A percentile compares a stretch with the other conserved stretches of the same genome.
phyloP scores from a whole-genome alignment of 1,139 yeast species.

The Yueomyces sp. region DNA sequence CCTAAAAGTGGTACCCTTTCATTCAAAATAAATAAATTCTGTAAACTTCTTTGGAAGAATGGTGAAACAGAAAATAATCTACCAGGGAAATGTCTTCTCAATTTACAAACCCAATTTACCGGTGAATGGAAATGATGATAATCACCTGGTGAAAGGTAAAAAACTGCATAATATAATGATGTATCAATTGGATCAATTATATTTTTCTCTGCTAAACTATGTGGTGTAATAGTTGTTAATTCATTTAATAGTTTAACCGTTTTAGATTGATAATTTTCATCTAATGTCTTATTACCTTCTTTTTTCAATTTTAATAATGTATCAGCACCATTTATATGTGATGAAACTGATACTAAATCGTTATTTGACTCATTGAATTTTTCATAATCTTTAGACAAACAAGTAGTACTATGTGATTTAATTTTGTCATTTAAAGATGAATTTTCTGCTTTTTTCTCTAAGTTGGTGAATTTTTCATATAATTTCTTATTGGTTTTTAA shows the following conservation, averaged over 20 bases:
- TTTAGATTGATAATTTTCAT: conserved; percentile 28
- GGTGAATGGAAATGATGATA: conserved; percentile 97
- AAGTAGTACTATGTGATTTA: neutral
- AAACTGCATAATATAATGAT: conserved; percentile 75
- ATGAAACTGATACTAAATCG: neutral
- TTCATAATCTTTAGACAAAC: no score
- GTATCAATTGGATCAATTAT: conserved; percentile 26
- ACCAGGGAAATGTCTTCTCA: conserved; percentile 92
- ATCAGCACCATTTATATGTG: conserved; percentile 13
- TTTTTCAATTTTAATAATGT: conserved; percentile 31
- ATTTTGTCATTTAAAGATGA: neutral
- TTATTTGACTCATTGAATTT: neutral
- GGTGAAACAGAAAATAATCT: conserved; percentile 95
- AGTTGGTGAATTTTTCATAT: conserved; percentile 41
- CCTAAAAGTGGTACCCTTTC: conserved; percentile 94
- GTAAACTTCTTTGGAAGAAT: conserved; percentile 77
- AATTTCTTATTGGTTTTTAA: conserved; percentile 50
- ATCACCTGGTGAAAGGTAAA: conserved; percentile 95
- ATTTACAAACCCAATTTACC: conserved; percentile 85
- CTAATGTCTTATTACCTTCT: conserved; percentile 46
- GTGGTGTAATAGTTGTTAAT: conserved; percentile 8
- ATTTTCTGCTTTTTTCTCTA: conserved; percentile 36
- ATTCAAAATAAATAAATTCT: conserved; percentile 79
- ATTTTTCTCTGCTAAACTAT: neutral
- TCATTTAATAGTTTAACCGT: conserved; percentile 19